Evolutionary conservation across 2,329 filamentous ascomycete species (phyloP).

Genomic region (Phyllosticta citrichinensis): DNA sequence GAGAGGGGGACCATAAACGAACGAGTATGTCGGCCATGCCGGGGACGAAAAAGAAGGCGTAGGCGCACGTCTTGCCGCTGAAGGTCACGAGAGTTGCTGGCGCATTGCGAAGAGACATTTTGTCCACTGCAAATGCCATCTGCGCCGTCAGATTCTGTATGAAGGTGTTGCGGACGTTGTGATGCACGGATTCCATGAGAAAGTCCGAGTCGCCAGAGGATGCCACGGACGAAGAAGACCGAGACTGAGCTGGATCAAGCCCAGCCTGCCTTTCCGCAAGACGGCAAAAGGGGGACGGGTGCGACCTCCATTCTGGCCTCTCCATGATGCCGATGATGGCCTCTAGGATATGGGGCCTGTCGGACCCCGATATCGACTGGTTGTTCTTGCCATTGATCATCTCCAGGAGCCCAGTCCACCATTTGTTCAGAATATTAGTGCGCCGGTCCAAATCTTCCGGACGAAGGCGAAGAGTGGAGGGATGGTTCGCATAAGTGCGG

Average conservation of each 20-base stretch:
- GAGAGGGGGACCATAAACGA: conserved; percentile 65
- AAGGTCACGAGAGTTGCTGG: conserved; percentile 62
- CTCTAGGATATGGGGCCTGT: conserved; percentile 71
- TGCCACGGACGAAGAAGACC: conserved; percentile 49
- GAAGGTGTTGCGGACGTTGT: conserved; percentile 84
- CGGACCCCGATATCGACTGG: conserved; percentile 72
- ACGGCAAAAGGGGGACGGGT: conserved; percentile 57
- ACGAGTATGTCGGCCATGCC: conserved; percentile 76
- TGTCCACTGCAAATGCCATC: conserved; percentile 78
- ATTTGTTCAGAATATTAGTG: conserved; percentile 72
- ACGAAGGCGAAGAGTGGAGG: conserved; percentile 55
- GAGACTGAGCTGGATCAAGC: conserved; percentile 30
- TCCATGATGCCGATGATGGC: conserved; percentile 75
- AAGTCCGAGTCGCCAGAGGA: conserved; percentile 55
- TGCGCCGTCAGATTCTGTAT: conserved; percentile 72
- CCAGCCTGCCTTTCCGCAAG: conserved; percentile 44
- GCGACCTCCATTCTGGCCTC: conserved; percentile 74
- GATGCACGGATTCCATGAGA: conserved; percentile 65
- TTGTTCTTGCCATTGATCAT: conserved; percentile 67
- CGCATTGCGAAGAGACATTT: conserved; percentile 70
- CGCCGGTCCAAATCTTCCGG: conserved; percentile 76
- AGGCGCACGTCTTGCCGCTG: conserved; percentile 81
- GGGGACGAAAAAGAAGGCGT: conserved; percentile 87
- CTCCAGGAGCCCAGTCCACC: conserved; percentile 78
- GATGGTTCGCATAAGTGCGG: conserved; percentile 55